Conservation (phyloP, 352 stramenopile species). For the Phytopythium sindhum region DNA sequence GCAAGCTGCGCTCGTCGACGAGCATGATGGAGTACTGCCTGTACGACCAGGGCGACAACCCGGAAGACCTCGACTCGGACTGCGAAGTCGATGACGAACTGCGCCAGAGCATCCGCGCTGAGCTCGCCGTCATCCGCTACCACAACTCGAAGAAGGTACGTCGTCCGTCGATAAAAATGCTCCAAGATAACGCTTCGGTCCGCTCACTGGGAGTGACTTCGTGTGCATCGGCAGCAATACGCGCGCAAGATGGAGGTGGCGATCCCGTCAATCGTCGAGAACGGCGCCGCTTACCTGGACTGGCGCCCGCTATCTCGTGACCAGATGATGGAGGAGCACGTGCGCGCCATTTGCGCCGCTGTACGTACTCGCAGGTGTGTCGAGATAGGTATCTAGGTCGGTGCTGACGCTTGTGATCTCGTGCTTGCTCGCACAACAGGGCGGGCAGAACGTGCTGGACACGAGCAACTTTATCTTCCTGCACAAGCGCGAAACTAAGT, state of each 20-base stretch:
- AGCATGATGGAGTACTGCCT: conserved; percentile 84
- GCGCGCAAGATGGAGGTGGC: conserved; percentile 83
- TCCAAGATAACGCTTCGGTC: not conserved
- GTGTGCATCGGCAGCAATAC: conserved; percentile 33
- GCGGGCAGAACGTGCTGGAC: conserved; percentile 79
- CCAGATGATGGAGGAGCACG: conserved; percentile 79
- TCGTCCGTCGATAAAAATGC: not conserved
- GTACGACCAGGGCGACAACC: conserved; percentile 85
- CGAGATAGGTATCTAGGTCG: not conserved
- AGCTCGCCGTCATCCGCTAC: conserved; percentile 71
- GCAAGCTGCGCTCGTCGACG: conserved; percentile 78
- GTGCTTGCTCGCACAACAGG: conserved; percentile 24
- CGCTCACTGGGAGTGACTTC: not conserved
- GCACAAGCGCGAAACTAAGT: conserved; percentile 87
- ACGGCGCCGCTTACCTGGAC: conserved; percentile 54
- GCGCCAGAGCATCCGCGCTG: conserved; percentile 66
- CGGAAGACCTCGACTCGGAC: conserved; percentile 80
- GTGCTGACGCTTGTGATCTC: conserved; percentile 1
- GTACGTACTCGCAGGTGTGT: conserved; percentile 19
- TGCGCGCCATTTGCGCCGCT: conserved; percentile 52
- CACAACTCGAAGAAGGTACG: conserved; percentile 70
- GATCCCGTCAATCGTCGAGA: conserved; percentile 67
- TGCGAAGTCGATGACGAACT: conserved; percentile 78
- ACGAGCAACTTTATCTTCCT: conserved; percentile 76
- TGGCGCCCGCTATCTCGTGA: conserved; percentile 70